Conservation (phyloP, 345 rosid genomes). For the Hibiscus tridactylites region DNA sequence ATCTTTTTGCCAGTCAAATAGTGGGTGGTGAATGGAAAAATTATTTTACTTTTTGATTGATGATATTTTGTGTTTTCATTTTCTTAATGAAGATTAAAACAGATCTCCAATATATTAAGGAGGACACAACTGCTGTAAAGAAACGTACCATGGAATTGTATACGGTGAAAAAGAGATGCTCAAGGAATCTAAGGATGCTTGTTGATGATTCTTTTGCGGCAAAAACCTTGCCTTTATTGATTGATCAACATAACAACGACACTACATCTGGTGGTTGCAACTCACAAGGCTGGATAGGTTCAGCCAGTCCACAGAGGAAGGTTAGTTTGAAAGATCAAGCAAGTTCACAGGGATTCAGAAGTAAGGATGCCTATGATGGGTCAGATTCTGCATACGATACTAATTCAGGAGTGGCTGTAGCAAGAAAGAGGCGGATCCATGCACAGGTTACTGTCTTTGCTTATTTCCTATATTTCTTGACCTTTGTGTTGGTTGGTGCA, state of each 20-base stretch:
- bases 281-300: constrained; percentile 22
- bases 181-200: constrained; percentile 26
- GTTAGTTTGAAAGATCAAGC: constrained; percentile 28
- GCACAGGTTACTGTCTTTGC: constrained; percentile 30
- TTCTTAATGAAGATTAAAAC: constrained; percentile 29
- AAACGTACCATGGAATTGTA: constrained; percentile 26
- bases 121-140: constrained; percentile 44
- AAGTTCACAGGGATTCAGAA: constrained; percentile 31
- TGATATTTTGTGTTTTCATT: background rate
- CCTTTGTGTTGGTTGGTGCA: background rate
- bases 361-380: constrained; percentile 24
- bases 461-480: background rate
- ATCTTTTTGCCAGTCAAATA: background rate
- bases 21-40: background rate
- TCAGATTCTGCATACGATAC: constrained; percentile 19
- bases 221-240: constrained; percentile 20
- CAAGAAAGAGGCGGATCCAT: constrained; percentile 38
- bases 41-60: background rate
- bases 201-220: constrained; percentile 23
- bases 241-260: constrained; percentile 19
- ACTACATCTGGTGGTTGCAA: constrained; percentile 12
- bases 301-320: constrained; percentile 13
- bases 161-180: constrained; percentile 30
- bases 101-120: constrained; percentile 46
- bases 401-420: constrained; percentile 31